These are phyloP conservation scores for Myriosclerotinia scirpicola DNA, from an alignment of 2,329 filamentous ascomycete genomes.

Conservation along the genomic window DNA sequence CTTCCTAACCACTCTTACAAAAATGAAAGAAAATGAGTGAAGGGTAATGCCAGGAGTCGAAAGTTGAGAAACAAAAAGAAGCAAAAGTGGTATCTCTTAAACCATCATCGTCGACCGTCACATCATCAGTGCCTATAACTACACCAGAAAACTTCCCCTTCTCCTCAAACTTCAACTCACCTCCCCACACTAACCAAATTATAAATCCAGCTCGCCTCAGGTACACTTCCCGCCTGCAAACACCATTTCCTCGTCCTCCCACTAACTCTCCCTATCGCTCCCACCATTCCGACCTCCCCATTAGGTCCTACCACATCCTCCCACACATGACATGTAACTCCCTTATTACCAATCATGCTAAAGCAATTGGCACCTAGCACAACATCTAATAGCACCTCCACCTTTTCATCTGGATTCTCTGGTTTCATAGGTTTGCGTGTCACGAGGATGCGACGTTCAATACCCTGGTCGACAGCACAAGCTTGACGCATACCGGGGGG, in stretches of 20 bases:
- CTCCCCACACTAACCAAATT: conserved; percentile 24
- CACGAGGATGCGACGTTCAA: conserved; percentile 85
- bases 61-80: background rate
- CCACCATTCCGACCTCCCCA: conserved; percentile 34
- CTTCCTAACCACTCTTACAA: background rate
- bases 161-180: conserved; percentile 9
- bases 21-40: background rate
- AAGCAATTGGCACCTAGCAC: conserved; percentile 34
- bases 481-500: conserved; percentile 60
- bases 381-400: conserved; percentile 30
- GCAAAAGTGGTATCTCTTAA: conserved; percentile 12
- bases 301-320: conserved; percentile 36
- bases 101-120: background rate
- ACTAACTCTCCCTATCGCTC: conserved; percentile 33
- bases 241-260: conserved; percentile 37
- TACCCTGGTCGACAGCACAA: conserved; percentile 59
- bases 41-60: background rate
- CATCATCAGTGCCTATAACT: background rate
- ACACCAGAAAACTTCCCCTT: background rate
- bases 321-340: conserved; percentile 36
- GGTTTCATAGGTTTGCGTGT: conserved; percentile 52
- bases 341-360: conserved; percentile 31
- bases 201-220: conserved; percentile 38
- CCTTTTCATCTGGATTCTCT: conserved; percentile 25
- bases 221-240: conserved; percentile 32